Evolutionary conservation across 257 asterid genomes (phyloP).

Genomic region (Primulina huaijiensis): DNA sequence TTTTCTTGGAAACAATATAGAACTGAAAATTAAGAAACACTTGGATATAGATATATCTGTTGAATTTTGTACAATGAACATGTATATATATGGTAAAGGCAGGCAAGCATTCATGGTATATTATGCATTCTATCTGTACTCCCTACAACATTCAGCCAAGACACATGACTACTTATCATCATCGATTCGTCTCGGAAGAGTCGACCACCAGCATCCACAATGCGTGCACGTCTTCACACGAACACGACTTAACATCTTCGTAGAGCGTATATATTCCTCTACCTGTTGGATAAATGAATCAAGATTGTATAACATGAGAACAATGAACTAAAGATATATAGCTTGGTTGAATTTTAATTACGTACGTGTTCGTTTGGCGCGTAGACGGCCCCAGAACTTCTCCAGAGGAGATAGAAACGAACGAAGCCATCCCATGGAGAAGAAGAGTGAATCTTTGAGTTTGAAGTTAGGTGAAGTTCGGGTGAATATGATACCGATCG

Average conservation of each 20-base stretch:
- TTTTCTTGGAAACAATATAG: neutral
- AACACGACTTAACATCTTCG: conserved; percentile 57
- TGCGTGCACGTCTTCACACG: conserved; percentile 49
- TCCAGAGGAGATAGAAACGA: conserved; percentile 56
- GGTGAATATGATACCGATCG: neutral
- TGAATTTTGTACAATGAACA: neutral
- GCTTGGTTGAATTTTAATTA: conserved; percentile 19
- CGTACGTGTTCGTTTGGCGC: conserved; percentile 46
- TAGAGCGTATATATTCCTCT: conserved; percentile 49
- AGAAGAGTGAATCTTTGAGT: conserved; percentile 23
- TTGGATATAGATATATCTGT: no score
- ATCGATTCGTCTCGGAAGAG: neutral
- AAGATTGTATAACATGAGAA: neutral
- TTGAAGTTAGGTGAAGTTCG: neutral
- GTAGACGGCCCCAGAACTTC: conserved; percentile 49
- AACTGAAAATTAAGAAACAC: no score
- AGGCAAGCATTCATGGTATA: neutral
- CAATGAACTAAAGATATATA: neutral
- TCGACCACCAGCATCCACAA: conserved; percentile 30
- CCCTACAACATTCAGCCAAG: neutral
- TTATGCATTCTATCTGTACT: no score
- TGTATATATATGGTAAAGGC: neutral
- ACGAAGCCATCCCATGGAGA: conserved; percentile 50
- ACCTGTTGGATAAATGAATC: conserved; percentile 23
- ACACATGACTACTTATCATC: neutral